Base-by-base conservation (phyloP, 2,329 filamentous ascomycete species). In the Colletotrichum caudatum region DNA sequence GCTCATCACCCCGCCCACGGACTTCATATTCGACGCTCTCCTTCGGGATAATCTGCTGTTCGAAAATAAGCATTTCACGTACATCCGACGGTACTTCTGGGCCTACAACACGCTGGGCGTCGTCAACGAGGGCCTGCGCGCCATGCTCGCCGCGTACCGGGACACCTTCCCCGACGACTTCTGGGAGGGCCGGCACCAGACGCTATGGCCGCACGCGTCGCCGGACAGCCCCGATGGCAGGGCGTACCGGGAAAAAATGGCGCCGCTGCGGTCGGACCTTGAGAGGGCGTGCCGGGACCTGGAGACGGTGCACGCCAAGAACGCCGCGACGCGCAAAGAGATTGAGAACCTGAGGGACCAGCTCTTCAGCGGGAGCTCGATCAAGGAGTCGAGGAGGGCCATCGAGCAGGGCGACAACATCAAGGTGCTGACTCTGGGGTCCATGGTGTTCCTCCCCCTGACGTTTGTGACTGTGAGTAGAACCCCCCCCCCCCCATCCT, bases 351-450 rank as follows among this genome's bases (percentile, higher is more conserved):
- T 91, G 69, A 81, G 89, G 64, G 89, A 91, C 71, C 89, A 91
- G 77, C 83, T 91, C 0, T 91, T 91, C 78, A 87, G 83, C 46
- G 89, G 89, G 2, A 91, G 89, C n/a, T 86, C 84, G 2, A 89
- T 92, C 66, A 86, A 89, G 75, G 89, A 91, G 77, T 87, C 84
- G 51, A 81, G 89, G 18, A 86, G 89, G 74, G 88, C 87, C 20
- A 89, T 92, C 46, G 88, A 91, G 67, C 89, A 91, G 76, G 89
- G 89, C 2, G 85, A 90, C 72, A 90, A 90, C 76, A 89, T 90
- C 75, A 88, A 88, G 74, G 80, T 87, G 41, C 76, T 91, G 58
- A 91, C 89, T 5, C 83, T 89, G 60, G 88, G 90, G 46, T 88
- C 86, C 58, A 86, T 91, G 76, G 84, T 91, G 74, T 90, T 90